Conservation (phyloP, 2,329 filamentous ascomycete genomes). For the Grosmannia huntii region DNA sequence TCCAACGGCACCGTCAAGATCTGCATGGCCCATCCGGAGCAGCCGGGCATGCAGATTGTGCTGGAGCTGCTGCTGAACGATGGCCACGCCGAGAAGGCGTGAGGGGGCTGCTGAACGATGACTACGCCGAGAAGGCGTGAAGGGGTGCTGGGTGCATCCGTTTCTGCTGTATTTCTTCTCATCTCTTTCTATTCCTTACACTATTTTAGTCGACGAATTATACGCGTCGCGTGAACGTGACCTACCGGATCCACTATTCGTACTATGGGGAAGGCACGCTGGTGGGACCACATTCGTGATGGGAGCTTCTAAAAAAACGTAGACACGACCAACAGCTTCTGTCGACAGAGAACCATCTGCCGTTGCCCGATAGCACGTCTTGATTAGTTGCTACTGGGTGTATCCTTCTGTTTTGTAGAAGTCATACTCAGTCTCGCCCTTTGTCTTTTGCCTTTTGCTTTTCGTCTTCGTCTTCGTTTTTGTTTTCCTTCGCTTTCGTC, state of each 20-base stretch:
- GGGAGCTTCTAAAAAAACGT: not conserved
- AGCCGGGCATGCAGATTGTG: slow-evolving; percentile 73
- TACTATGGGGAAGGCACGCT: not conserved
- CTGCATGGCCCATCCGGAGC: slow-evolving; percentile 85
- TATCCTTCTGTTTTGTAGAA: not conserved
- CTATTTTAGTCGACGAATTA: not conserved
- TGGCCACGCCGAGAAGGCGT: slow-evolving; percentile 48
- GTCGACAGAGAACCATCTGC: too few species aligned
- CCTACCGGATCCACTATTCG: not conserved
- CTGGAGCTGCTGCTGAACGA: slow-evolving; percentile 89
- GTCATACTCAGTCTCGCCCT: not conserved
- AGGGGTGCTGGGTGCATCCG: too few species aligned
- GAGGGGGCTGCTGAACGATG: too few species aligned
- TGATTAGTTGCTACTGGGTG: not conserved
- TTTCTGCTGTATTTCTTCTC: too few species aligned
- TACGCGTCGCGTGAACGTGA: not conserved
- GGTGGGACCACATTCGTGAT: not conserved
- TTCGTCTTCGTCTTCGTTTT: too few species aligned
- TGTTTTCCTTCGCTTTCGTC: too few species aligned
- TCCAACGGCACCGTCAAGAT: slow-evolving; percentile 78
- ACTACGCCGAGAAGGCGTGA: too few species aligned
- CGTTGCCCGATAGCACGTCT: not conserved
- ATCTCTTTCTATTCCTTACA: not conserved
- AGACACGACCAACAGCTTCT: not conserved
- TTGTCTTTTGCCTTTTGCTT: too few species aligned